Percentiles rank a stretch among this genome's conserved stretches.
Conservation (phyloP, 768 basidiomycete genomes). For the Boletus edulis region DNA sequence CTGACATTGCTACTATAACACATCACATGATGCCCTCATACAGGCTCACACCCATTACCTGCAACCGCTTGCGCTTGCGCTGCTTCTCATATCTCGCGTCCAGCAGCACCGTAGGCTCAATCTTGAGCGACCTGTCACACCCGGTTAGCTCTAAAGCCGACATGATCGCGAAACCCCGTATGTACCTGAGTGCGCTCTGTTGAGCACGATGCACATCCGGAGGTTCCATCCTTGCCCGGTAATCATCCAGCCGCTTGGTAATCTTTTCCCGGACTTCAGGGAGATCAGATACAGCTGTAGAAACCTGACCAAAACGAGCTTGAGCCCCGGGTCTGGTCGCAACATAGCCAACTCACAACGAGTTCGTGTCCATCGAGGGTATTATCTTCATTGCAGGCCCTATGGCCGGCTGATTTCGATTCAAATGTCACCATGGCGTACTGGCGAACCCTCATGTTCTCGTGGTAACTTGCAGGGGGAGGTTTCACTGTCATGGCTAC, state of each 20-base stretch:
- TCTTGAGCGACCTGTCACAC: constrained; percentile 20
- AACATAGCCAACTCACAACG: constrained; percentile 35
- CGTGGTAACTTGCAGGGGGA: constrained; percentile 25
- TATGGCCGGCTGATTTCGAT: constrained; percentile 33
- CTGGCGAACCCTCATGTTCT: constrained; percentile 40
- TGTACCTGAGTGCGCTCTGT: constrained; percentile 22
- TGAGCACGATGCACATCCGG: constrained; percentile 21
- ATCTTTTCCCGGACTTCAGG: constrained; percentile 35
- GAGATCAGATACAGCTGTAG: constrained; percentile 28
- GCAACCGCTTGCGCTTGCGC: constrained; percentile 5
- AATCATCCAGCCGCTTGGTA: constrained; percentile 21
- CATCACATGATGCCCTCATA: constrained; percentile 18
- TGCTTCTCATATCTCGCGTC: constrained; percentile 7
- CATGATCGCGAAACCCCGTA: background rate
- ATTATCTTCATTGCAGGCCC: constrained; percentile 43
- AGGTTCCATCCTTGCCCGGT: constrained; percentile 17
- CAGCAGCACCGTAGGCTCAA: constrained; percentile 28
- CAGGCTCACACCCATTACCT: constrained; percentile 15
- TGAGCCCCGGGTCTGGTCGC: background rate
- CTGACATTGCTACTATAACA: background rate
- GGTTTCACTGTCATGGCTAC: constrained; percentile 27
- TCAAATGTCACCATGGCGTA: constrained; percentile 54
- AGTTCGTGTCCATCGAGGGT: constrained; percentile 38
- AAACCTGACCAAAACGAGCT: constrained; percentile 20
- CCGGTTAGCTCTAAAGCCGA: background rate